A percentile compares a stretch with the other conserved stretches of the same genome.
Conservation (phyloP, 495 filamentous ascomycete genomes). For the Chaetomium fimeti region DNA sequence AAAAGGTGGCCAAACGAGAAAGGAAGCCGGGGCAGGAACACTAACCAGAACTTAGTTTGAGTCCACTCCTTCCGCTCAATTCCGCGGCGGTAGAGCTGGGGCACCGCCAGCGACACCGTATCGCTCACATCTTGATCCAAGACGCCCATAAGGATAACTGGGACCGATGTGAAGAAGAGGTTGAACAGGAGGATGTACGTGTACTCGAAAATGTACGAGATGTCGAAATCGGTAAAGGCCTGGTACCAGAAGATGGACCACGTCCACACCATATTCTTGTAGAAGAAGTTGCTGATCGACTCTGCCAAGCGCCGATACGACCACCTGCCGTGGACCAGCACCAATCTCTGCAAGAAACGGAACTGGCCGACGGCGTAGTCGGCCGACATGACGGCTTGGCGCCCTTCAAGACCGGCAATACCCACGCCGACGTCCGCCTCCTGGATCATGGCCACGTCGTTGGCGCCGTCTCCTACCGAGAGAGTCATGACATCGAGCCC, state of each 20-base stretch:
- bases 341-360: conserved; percentile 83
- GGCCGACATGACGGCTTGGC: conserved; percentile 97
- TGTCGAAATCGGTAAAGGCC: conserved; percentile 91
- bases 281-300: conserved; percentile 98
- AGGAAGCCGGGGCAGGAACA: conserved; percentile 9
- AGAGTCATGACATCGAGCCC: conserved; percentile 97
- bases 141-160: conserved; percentile 94
- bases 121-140: conserved; percentile 97
- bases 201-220: conserved; percentile 95
- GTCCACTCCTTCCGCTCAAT: conserved; percentile 99
- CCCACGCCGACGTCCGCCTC: conserved; percentile 98
- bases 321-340: conserved; percentile 96
- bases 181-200: conserved; percentile 97
- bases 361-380: conserved; percentile 99
- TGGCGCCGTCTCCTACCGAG: conserved; percentile 94
- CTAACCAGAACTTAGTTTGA: conserved; percentile 91
- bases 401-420: conserved; percentile 95
- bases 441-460: conserved; percentile 99
- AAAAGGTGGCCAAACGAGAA: not conserved
- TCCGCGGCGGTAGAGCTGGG: conserved; percentile 91
- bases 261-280: conserved; percentile 99
- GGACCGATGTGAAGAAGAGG: conserved; percentile 92
- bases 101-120: conserved; percentile 88
- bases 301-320: conserved; percentile 91
- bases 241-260: conserved; percentile 98